Evolutionary conservation across 1,284 basidiomycete species (phyloP).

Genomic region (Papiliotrema laurentii): DNA sequence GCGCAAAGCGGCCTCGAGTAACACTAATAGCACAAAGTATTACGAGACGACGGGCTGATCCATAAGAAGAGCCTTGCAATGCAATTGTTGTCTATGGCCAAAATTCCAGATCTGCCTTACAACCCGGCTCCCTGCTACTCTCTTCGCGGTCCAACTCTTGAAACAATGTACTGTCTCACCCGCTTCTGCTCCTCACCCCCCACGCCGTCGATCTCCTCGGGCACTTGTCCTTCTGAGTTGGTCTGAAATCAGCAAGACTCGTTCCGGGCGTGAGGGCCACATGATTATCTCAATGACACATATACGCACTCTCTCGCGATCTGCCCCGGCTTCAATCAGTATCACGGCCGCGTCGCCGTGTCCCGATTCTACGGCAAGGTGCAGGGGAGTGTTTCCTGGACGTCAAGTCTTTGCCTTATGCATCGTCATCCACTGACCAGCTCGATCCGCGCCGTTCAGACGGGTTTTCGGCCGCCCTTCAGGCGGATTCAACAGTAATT

Average conservation of each 20-base stretch:
- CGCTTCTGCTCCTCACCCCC: constrained; percentile 78
- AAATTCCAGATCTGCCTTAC: too few relatives aligned
- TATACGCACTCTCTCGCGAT: constrained; percentile 69
- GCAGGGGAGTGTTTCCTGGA: constrained; percentile 86
- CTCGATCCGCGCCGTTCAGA: constrained; percentile 77
- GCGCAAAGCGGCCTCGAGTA: too few relatives aligned
- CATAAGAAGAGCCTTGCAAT: too few relatives aligned
- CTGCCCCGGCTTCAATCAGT: constrained; percentile 88
- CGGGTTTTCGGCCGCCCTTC: constrained; percentile 71
- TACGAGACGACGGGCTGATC: too few relatives aligned
- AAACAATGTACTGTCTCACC: constrained; percentile 64
- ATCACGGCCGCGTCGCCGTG: constrained; percentile 83
- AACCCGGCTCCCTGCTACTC: too few relatives aligned
- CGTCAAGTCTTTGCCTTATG: not conserved
- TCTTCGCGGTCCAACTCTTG: constrained; percentile 41
- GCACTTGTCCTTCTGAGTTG: constrained; percentile 73
- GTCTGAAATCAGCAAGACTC: constrained; percentile 55
- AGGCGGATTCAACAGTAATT: constrained; percentile 69
- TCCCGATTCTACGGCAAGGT: constrained; percentile 90
- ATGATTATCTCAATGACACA: not conserved
- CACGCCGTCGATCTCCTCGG: constrained; percentile 80
- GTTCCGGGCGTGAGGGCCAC: too few relatives aligned
- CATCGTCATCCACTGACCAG: constrained; percentile 50
- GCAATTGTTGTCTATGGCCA: too few relatives aligned
- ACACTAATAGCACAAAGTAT: too few relatives aligned